These are phyloP conservation scores for Acanthamoeba polyphaga DNA, from an alignment of 208 protist genomes.

Conservation along the genomic window DNA sequence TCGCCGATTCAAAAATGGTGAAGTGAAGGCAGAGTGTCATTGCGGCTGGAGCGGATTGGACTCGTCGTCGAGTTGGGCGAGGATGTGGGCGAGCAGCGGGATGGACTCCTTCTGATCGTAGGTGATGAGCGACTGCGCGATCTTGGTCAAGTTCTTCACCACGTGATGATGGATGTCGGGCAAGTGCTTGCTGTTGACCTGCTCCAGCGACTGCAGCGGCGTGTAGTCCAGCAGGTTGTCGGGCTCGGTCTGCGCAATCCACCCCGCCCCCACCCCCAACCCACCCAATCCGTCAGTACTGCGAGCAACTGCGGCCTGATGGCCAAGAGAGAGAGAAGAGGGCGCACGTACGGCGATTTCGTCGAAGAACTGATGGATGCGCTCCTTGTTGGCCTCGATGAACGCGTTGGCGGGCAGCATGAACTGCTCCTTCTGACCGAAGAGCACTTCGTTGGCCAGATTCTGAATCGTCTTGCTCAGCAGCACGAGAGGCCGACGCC, in stretches of 20 bases:
- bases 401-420: constrained; percentile 82
- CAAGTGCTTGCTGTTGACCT: constrained; percentile 50
- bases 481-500: constrained; percentile 77
- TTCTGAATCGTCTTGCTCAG: constrained; percentile 86
- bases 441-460: constrained; percentile 82
- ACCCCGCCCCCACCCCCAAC: too few relatives aligned
- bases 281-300: too few relatives aligned
- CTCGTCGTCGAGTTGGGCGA: constrained; percentile 39
- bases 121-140: constrained; percentile 27
- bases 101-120: constrained; percentile 62
- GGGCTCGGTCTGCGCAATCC: constrained; percentile 11
- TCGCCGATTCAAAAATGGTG: too few relatives aligned
- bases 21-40: too few relatives aligned
- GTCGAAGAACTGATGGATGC: constrained; percentile 80
- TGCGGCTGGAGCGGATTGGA: neutral
- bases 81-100: constrained; percentile 61
- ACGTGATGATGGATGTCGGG: constrained; percentile 23
- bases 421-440: constrained; percentile 83
- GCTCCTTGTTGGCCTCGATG: constrained; percentile 77
- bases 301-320: neutral
- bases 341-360: constrained; percentile 75
- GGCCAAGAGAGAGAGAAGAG: neutral
- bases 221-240: constrained; percentile 56
- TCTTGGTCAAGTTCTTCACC: constrained; percentile 54
- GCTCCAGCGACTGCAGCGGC: constrained; percentile 34